phyloP scores from a whole-genome alignment of 345 rosid genomes.

The Cardamine occulta region DNA sequence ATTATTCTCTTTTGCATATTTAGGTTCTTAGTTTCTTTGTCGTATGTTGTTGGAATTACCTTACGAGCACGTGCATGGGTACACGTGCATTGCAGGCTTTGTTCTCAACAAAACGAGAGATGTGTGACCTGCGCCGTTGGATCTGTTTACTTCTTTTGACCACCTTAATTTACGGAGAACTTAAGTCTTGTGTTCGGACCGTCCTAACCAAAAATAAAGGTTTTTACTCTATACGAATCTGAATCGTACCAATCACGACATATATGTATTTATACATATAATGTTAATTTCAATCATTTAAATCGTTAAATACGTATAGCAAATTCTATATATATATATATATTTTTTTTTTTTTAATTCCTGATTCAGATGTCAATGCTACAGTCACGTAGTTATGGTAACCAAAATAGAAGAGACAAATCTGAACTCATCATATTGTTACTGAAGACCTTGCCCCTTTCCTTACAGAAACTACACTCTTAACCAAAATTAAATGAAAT shows the following conservation, averaged over 20 bases:
- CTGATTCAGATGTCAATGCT: background rate
- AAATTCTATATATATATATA: constrained; percentile 4
- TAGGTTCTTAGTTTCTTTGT: constrained; percentile 50
- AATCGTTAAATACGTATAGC: background rate
- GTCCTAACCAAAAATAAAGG: background rate
- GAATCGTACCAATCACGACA: background rate
- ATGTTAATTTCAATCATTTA: background rate
- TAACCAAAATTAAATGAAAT: background rate
- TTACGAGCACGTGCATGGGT: constrained; percentile 50
- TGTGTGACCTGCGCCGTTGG: constrained; percentile 33
- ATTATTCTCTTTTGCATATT: constrained; percentile 69
- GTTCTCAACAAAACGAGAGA: constrained; percentile 39
- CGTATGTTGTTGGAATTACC: constrained; percentile 69
- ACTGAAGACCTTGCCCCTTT: background rate
- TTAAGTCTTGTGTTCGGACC: background rate
- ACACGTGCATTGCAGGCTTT: constrained; percentile 54
- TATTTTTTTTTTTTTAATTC: too few species aligned
- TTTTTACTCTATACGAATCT: background rate
- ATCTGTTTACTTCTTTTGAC: constrained; percentile 45
- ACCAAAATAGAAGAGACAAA: background rate
- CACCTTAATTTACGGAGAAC: constrained; percentile 19
- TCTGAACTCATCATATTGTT: background rate
- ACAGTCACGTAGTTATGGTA: constrained; percentile 1
- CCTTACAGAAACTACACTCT: background rate
- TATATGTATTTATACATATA: background rate